Conservation (phyloP, 2,329 filamentous ascomycete genomes). For the Exophiala bonariae region DNA sequence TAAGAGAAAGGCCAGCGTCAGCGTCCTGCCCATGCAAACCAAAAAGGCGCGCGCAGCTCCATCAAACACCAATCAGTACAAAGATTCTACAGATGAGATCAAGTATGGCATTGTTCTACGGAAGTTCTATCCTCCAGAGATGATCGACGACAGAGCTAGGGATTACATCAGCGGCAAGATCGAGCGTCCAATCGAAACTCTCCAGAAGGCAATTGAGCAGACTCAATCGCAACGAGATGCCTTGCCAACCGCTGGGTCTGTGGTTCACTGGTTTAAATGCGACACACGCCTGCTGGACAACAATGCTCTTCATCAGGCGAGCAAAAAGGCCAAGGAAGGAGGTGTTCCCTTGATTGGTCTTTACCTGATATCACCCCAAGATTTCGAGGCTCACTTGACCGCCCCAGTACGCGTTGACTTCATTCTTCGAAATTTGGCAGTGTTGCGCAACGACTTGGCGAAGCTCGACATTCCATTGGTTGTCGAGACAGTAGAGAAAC, state of each 20-base stretch:
- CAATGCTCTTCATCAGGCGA: slow-evolving; percentile 66
- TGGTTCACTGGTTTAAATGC: slow-evolving; percentile 89
- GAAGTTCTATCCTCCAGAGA: slow-evolving; percentile 81
- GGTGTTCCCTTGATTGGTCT: slow-evolving; percentile 72
- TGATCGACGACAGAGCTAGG: slow-evolving; percentile 74
- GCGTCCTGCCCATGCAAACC: no score
- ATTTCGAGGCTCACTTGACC: slow-evolving; percentile 78
- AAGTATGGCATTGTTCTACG: slow-evolving; percentile 66
- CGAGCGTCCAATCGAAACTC: slow-evolving; percentile 69
- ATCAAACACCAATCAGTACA: slow-evolving; percentile 7
- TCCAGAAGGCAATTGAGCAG: slow-evolving; percentile 61
- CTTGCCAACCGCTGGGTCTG: slow-evolving; percentile 58
- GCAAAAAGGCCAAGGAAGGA: slow-evolving; percentile 64
- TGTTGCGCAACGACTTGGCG: slow-evolving; percentile 66
- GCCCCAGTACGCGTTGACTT: slow-evolving; percentile 77
- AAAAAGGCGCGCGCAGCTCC: no score
- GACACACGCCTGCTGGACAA: slow-evolving; percentile 77
- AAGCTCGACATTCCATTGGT: slow-evolving; percentile 75
- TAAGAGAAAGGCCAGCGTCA: no score
- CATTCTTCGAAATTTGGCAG: slow-evolving; percentile 67
- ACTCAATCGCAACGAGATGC: slow-evolving; percentile 57
- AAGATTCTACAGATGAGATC: slow-evolving; percentile 32
- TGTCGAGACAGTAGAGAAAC: slow-evolving; percentile 68
- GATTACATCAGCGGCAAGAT: slow-evolving; percentile 72
- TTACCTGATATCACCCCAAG: slow-evolving; percentile 79